Conservation (phyloP, 2,329 filamentous ascomycete species). For the Aspergillus oerlinghausenensis region DNA sequence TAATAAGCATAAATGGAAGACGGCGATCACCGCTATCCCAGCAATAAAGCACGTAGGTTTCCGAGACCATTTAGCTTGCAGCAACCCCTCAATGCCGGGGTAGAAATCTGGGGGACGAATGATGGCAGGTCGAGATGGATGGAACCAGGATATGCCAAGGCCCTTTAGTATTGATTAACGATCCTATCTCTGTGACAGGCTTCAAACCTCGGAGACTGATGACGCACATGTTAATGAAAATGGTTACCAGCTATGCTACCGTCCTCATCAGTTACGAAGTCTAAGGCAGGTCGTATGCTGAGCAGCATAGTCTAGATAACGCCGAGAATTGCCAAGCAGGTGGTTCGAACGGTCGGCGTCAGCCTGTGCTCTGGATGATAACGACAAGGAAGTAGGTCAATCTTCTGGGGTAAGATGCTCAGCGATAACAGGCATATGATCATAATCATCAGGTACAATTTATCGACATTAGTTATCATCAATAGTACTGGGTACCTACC, state of each 20-base stretch:
- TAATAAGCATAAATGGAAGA: neutral
- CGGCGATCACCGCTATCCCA: neutral
- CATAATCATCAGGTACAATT: neutral
- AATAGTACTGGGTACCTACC: neutral
- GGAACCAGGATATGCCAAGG: neutral
- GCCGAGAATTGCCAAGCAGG: neutral
- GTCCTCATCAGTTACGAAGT: too few species aligned
- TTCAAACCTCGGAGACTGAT: neutral
- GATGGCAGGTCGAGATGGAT: neutral
- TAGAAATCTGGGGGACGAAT: neutral
- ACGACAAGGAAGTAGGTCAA: neutral
- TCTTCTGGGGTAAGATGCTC: neutral
- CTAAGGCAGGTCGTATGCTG: neutral
- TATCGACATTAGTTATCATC: neutral
- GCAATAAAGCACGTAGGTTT: neutral
- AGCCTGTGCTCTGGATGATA: neutral
- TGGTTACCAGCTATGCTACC: too few species aligned
- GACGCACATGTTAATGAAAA: too few species aligned
- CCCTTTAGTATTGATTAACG: too few species aligned
- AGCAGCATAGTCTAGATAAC: neutral
- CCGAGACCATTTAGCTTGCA: neutral
- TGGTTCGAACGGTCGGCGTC: neutral
- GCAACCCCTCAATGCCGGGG: neutral
- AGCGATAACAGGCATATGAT: neutral
- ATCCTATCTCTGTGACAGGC: neutral